A percentile compares a stretch with the other conserved stretches of the same genome.
phyloP scores from a whole-genome alignment of 306 rosid genomes.

The Fagus crenata region DNA sequence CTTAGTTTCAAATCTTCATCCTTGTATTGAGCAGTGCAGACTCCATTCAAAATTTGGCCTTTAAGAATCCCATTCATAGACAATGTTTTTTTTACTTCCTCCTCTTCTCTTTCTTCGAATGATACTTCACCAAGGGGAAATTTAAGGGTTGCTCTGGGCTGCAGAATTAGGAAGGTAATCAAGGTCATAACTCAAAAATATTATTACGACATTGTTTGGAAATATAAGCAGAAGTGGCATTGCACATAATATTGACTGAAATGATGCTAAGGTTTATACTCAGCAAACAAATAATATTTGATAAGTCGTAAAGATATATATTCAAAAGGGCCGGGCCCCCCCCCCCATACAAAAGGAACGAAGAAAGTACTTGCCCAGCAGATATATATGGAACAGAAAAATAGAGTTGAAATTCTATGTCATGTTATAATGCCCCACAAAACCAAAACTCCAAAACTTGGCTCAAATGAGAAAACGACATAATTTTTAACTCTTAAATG shows the following conservation, averaged over 20 bases:
- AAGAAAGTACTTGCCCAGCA: neutral
- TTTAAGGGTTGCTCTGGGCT: conserved; percentile 88
- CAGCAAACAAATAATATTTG: too few relatives aligned
- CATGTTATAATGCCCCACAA: neutral
- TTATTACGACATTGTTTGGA: neutral
- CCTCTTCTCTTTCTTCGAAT: conserved; percentile 65
- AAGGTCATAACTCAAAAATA: conserved; percentile 5
- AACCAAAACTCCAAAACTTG: neutral
- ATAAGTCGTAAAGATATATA: too few relatives aligned
- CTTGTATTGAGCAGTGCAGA: conserved; percentile 63
- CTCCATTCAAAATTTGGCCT: conserved; percentile 57
- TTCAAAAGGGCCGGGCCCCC: too few relatives aligned
- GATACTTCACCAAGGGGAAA: conserved; percentile 87
- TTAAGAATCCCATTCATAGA: conserved; percentile 66
- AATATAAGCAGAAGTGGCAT: neutral
- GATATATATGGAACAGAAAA: conserved; percentile 3
- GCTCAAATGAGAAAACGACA: neutral
- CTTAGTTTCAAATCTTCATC: conserved; percentile 71
- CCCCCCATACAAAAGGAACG: too few relatives aligned
- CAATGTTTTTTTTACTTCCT: conserved; percentile 47
- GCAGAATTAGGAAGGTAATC: conserved; percentile 31
- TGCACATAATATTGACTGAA: too few relatives aligned
- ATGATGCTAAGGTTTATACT: too few relatives aligned
- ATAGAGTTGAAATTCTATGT: neutral
- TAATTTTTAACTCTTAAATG: neutral